Evolutionary conservation across 2,329 filamentous ascomycete species (phyloP).

Genomic region (Aspergillus chevalieri): DNA sequence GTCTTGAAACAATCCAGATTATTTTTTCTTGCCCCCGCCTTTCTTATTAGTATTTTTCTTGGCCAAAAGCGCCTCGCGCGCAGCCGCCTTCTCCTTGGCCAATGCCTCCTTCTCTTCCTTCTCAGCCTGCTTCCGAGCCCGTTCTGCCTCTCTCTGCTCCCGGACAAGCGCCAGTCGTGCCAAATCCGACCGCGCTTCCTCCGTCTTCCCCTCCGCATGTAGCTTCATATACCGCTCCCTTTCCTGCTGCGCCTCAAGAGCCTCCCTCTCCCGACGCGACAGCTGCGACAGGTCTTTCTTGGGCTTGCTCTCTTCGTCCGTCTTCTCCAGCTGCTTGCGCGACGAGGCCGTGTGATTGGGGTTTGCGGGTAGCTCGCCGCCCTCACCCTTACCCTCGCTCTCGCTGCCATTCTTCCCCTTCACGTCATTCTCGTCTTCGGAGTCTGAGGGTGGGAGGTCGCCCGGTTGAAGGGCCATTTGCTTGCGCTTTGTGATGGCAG

Average conservation of each 20-base stretch:
- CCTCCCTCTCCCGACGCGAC: conserved; percentile 65
- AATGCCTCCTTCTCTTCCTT: conserved; percentile 46
- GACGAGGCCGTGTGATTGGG: conserved; percentile 73
- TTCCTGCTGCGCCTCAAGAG: conserved; percentile 76
- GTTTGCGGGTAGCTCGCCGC: conserved; percentile 61
- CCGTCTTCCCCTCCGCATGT: conserved; percentile 92
- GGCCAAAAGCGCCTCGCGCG: conserved; percentile 30
- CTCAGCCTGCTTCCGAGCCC: conserved; percentile 73
- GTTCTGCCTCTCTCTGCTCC: conserved; percentile 79
- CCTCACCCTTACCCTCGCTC: conserved; percentile 17
- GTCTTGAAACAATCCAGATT: neutral
- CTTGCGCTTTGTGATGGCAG: conserved; percentile 72
- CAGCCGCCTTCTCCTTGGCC: conserved; percentile 31
- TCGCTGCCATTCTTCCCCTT: conserved; percentile 20
- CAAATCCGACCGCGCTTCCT: conserved; percentile 85
- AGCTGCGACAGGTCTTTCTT: conserved; percentile 49
- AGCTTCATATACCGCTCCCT: conserved; percentile 88
- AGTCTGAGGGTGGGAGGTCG: conserved; percentile 72
- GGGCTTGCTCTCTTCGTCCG: conserved; percentile 36
- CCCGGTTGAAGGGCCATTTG: conserved; percentile 69
- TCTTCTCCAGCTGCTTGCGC: conserved; percentile 62
- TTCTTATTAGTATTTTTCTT: conserved; percentile 34
- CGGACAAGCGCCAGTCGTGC: conserved; percentile 74
- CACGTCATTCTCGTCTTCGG: conserved; percentile 35
- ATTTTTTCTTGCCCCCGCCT: conserved; percentile 15